Evolutionary conservation across 2,329 filamentous ascomycete genomes (phyloP).

Genomic region (Fusarium albidum): DNA sequence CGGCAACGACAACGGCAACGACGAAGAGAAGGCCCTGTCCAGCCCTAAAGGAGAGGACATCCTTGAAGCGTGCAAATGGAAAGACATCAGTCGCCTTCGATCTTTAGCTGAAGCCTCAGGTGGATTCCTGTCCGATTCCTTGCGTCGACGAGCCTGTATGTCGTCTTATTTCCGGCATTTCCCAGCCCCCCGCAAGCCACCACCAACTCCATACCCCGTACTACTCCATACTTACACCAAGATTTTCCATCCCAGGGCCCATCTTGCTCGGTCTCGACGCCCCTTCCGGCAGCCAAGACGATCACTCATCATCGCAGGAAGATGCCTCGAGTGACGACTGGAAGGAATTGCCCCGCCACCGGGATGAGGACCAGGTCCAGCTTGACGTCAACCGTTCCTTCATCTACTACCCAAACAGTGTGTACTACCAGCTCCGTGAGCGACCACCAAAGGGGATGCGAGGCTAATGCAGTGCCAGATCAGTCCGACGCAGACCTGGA

Average conservation of each 20-base stretch:
- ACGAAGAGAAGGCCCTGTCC: slow-evolving; percentile 23
- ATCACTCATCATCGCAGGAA: slow-evolving; percentile 3
- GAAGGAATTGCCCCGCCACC: slow-evolving; percentile 75
- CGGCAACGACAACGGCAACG: slow-evolving; percentile 11
- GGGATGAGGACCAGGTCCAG: slow-evolving; percentile 89
- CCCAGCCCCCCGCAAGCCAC: not conserved
- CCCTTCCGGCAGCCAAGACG: slow-evolving; percentile 24
- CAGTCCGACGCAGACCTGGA: slow-evolving; percentile 74
- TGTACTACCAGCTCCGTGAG: not conserved
- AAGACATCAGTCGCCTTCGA: slow-evolving; percentile 64
- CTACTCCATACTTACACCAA: slow-evolving; percentile 19
- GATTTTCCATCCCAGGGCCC: slow-evolving; percentile 62
- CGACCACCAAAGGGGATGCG: not conserved
- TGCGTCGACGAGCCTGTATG: slow-evolving; percentile 83
- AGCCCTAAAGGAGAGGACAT: slow-evolving; percentile 48
- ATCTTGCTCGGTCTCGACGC: slow-evolving; percentile 58
- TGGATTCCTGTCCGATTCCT: slow-evolving; percentile 71
- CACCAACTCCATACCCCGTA: not conserved
- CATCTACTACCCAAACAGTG: slow-evolving; percentile 91
- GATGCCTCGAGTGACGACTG: slow-evolving; percentile 52
- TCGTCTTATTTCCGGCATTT: slow-evolving; percentile 35
- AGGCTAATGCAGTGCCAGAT: slow-evolving; percentile 55
- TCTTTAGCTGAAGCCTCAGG: slow-evolving; percentile 68
- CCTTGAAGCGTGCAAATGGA: slow-evolving; percentile 65
- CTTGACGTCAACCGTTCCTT: slow-evolving; percentile 97